phyloP scores from a whole-genome alignment of 345 rosid species.

The Raphanus sativus region DNA sequence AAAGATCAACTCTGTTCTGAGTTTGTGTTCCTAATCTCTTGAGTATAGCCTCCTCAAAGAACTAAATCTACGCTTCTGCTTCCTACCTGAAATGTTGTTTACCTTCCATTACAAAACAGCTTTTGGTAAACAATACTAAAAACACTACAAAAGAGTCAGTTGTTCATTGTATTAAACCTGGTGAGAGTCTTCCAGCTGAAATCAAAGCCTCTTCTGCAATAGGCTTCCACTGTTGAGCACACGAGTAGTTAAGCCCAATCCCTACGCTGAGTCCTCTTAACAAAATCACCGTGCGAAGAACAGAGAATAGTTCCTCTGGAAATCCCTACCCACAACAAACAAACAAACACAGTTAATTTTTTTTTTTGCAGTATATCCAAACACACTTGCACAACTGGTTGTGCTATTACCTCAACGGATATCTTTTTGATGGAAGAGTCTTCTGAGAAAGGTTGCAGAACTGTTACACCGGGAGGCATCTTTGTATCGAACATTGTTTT shows the following conservation, averaged over 20 bases:
- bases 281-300: constrained; percentile 82
- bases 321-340: constrained; percentile 54
- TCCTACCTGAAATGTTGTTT: constrained; percentile 22
- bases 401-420: constrained; percentile 57
- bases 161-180: constrained; percentile 42
- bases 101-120: background rate
- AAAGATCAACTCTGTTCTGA: background rate
- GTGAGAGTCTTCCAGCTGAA: constrained; percentile 58
- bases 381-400: background rate
- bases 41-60: constrained; percentile 21
- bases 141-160: background rate
- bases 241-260: constrained; percentile 77
- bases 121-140: background rate
- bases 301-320: constrained; percentile 90
- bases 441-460: constrained; percentile 88
- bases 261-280: constrained; percentile 94
- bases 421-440: constrained; percentile 78
- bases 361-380: background rate
- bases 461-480: constrained; percentile 72
- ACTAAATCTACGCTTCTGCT: constrained; percentile 17
- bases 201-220: constrained; percentile 81
- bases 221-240: constrained; percentile 88
- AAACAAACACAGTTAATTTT: background rate
- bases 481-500: constrained; percentile 85
- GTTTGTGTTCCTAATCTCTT: constrained; percentile 4